Conservation (phyloP, 2,329 filamentous ascomycete genomes). For the Colletotrichum musicola region DNA sequence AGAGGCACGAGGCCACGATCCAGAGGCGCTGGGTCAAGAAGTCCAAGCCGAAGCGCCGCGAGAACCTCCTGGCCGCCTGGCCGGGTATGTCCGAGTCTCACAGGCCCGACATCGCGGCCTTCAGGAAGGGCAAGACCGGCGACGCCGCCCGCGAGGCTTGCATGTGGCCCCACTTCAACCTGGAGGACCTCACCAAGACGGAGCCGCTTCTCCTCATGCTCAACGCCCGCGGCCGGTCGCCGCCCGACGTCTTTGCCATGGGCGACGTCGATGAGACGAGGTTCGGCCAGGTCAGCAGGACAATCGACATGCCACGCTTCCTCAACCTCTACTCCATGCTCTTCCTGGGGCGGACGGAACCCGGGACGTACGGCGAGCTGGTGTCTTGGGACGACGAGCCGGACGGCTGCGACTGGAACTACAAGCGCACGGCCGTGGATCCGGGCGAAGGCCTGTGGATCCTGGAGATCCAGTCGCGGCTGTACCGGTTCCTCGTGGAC, state of each 20-base stretch:
- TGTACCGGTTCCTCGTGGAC: conserved; percentile 62
- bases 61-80: conserved; percentile 61
- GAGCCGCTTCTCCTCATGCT: conserved; percentile 63
- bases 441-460: conserved; percentile 62
- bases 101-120: conserved; percentile 63
- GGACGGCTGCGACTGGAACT: conserved; percentile 52
- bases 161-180: conserved; percentile 68
- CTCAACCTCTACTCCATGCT: conserved; percentile 51
- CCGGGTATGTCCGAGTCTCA: conserved; percentile 62
- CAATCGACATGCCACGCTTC: conserved; percentile 42
- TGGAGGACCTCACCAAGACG: conserved; percentile 63
- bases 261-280: conserved; percentile 55
- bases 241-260: conserved; percentile 60
- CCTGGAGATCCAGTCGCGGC: conserved; percentile 63
- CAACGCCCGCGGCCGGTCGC: conserved; percentile 62
- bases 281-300: conserved; percentile 45
- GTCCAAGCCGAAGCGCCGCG: conserved; percentile 56
- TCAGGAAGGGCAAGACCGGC: conserved; percentile 14
- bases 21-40: conserved; percentile 69
- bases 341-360: conserved; percentile 45
- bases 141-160: conserved; percentile 47
- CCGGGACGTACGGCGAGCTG: conserved; percentile 52
- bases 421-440: conserved; percentile 40
- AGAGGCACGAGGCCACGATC: conserved; percentile 64
- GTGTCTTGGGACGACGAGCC: conserved; percentile 49